Evolutionary conservation across 805 yeast species (phyloP).

Genomic region (Wickerhamiella azymoides): DNA sequence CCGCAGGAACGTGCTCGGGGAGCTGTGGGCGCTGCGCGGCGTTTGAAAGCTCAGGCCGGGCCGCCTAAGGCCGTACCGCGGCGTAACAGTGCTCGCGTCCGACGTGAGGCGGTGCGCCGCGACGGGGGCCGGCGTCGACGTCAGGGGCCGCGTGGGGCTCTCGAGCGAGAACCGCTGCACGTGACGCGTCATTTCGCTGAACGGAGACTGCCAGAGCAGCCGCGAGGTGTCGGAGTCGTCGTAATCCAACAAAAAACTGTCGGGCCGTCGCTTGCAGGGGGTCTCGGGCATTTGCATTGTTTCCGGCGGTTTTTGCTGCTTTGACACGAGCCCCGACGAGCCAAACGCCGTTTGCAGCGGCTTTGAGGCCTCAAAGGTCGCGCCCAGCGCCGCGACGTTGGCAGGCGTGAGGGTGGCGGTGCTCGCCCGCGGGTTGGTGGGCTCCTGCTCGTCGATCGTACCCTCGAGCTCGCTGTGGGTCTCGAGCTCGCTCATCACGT

Average conservation of each 20-base stretch:
- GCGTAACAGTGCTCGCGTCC: conserved; percentile 8
- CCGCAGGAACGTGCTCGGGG: neutral
- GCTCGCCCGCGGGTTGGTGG: conserved; percentile 6
- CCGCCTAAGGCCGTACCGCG: conserved; percentile 1
- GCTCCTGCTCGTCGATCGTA: conserved; percentile 1
- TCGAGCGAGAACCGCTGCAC: conserved; percentile 6
- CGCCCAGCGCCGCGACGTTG: conserved; percentile 20
- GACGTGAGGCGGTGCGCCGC: neutral
- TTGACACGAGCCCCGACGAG: conserved; percentile 57
- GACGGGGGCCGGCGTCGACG: conserved; percentile 4
- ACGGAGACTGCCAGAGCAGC: conserved; percentile 5
- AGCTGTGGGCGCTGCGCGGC: neutral
- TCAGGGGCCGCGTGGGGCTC: conserved; percentile 5
- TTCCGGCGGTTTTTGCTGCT: conserved; percentile 24
- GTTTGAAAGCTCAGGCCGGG: conserved; percentile 3
- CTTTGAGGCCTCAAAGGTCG: conserved; percentile 50
- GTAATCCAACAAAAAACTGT: neutral
- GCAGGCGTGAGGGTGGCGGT: conserved; percentile 10
- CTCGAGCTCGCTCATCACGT: neutral
- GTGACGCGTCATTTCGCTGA: conserved; percentile 1
- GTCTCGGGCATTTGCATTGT: conserved; percentile 41
- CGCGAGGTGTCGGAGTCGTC: conserved; percentile 6
- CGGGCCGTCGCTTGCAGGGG: conserved; percentile 34
- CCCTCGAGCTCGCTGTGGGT: neutral
- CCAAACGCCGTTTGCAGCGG: conserved; percentile 78